A percentile compares a stretch with the other conserved stretches of the same genome.
Evolutionary conservation across 2,329 filamentous ascomycete genomes (phyloP).

Genomic region (Aureobasidium zeae): DNA sequence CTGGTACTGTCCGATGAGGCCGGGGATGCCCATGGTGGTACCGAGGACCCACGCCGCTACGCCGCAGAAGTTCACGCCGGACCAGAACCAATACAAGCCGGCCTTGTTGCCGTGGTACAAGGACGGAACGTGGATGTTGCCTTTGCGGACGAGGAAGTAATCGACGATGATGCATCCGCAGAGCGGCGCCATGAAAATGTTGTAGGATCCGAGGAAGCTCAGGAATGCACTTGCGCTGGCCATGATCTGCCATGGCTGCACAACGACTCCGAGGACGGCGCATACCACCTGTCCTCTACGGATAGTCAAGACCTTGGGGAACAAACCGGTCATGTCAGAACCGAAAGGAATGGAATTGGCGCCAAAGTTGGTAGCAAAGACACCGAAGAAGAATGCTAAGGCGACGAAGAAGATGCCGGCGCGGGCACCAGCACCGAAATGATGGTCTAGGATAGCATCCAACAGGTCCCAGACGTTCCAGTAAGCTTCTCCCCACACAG

Average conservation of each 20-base stretch:
- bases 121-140: slow-evolving; percentile 34
- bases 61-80: slow-evolving; percentile 10
- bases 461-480: slow-evolving; percentile 42
- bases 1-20: slow-evolving; percentile 16
- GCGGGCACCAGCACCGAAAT: slow-evolving; percentile 32
- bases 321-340: slow-evolving; percentile 34
- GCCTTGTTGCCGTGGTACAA: slow-evolving; percentile 24
- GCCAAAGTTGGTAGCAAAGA: slow-evolving; percentile 37
- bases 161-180: slow-evolving; percentile 33
- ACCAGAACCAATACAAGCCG: slow-evolving; percentile 13
- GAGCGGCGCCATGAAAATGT: slow-evolving; percentile 36
- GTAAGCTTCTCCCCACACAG: slow-evolving; percentile 31
- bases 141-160: slow-evolving; percentile 32
- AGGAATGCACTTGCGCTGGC: slow-evolving; percentile 33
- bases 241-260: slow-evolving; percentile 38
- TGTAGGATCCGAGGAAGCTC: slow-evolving; percentile 36
- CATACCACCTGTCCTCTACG: slow-evolving; percentile 36
- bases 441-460: slow-evolving; percentile 31
- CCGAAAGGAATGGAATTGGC: slow-evolving; percentile 36
- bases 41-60: slow-evolving; percentile 14
- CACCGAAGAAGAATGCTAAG: slow-evolving; percentile 31
- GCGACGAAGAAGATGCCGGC: slow-evolving; percentile 34
- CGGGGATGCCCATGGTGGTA: slow-evolving; percentile 16
- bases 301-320: slow-evolving; percentile 37
- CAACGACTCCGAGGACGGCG: slow-evolving; percentile 28